A percentile compares a stretch with the other conserved stretches of the same genome.
phyloP scores from a whole-genome alignment of 176 grass and related monocot species.

The Carex parvula region DNA sequence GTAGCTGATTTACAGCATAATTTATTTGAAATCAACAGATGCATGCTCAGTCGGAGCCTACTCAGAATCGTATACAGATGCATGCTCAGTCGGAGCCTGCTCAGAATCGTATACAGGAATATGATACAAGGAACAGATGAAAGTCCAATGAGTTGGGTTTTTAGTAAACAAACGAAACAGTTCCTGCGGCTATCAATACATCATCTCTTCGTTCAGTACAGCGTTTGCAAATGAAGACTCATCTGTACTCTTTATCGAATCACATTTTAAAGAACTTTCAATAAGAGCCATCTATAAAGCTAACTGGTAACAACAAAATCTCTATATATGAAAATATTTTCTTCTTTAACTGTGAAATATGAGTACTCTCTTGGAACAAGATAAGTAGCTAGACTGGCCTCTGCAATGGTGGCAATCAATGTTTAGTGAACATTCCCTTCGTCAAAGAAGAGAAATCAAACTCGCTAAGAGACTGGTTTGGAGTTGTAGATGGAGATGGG shows the following conservation, averaged over 20 bases:
- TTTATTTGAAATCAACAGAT: too few species aligned
- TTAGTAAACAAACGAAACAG: background rate
- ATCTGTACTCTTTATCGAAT: background rate
- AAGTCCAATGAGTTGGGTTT: background rate
- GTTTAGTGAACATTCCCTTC: constrained; percentile 31
- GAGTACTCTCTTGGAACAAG: background rate
- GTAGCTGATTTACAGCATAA: background rate
- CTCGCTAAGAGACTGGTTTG: constrained; percentile 32
- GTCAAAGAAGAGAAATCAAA: constrained; percentile 44
- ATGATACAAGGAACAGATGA: background rate
- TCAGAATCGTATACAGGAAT: background rate
- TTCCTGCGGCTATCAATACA: background rate
- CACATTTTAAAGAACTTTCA: background rate
- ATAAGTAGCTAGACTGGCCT: background rate
- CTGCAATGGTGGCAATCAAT: constrained; percentile 8
- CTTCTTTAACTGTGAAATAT: constrained; percentile 1
- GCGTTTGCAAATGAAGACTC: background rate
- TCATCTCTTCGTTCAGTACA: background rate
- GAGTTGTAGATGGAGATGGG: constrained; percentile 23
- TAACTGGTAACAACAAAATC: constrained; percentile 3
- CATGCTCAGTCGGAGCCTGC: too few species aligned
- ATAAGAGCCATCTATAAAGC: background rate
- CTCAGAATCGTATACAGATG: background rate
- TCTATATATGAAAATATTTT: background rate
- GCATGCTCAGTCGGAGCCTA: too few species aligned